These are phyloP conservation scores for Rubia yunnanensis DNA, from an alignment of 257 asterid species.

Conservation along the genomic window DNA sequence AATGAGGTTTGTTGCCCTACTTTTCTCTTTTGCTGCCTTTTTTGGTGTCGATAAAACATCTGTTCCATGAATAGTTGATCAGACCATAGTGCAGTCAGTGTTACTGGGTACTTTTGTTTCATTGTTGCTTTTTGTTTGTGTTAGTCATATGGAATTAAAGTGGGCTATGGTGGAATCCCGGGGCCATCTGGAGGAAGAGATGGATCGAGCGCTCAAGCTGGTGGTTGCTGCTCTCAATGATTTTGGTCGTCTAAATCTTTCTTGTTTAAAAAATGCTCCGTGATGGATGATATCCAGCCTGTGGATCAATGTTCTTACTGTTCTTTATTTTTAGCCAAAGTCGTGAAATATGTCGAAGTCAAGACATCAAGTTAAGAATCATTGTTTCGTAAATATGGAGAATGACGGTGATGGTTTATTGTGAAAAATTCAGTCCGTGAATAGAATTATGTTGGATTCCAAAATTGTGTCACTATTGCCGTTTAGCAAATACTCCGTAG, in stretches of 20 bases:
- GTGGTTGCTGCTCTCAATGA: constrained; percentile 59
- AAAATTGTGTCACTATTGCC: not conserved
- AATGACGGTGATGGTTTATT: not conserved
- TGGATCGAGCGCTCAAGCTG: constrained; percentile 63
- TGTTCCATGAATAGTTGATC: not conserved
- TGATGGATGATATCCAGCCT: no score
- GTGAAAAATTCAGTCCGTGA: not conserved
- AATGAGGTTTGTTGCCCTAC: constrained; percentile 57
- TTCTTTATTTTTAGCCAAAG: constrained; percentile 4
- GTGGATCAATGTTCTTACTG: not conserved
- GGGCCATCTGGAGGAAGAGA: constrained; percentile 78
- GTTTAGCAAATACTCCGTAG: not conserved
- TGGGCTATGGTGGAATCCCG: constrained; percentile 73
- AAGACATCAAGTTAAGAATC: not conserved
- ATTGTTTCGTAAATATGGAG: constrained; percentile 4
- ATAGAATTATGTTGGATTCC: not conserved
- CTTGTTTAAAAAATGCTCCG: not conserved
- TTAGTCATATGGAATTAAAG: constrained; percentile 88
- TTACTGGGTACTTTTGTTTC: not conserved
- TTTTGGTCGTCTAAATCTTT: not conserved
- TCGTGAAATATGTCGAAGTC: constrained; percentile 13
- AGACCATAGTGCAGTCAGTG: not conserved
- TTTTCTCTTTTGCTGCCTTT: not conserved
- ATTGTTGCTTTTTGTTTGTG: not conserved
- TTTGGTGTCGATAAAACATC: not conserved